These are phyloP conservation scores for Pelagomonas calceolata DNA, from an alignment of 108 stramenopile genomes.

Conservation along the genomic window DNA sequence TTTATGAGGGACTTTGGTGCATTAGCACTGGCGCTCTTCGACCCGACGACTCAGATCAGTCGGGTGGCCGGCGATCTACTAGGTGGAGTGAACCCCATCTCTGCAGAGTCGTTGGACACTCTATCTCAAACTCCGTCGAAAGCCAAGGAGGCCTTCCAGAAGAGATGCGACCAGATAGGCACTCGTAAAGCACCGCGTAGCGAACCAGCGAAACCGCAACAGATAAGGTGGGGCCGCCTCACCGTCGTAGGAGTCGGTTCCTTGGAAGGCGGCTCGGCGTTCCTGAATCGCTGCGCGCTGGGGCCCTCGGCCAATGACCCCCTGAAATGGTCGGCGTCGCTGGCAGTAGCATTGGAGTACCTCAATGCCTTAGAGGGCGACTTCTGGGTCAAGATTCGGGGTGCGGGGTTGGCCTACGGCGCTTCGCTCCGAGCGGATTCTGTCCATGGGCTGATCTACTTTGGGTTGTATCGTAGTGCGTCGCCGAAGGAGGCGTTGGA, in stretches of 20 bases:
- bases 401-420: slow-evolving; percentile 35
- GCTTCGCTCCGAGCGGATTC: slow-evolving; percentile 29
- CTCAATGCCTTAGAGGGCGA: slow-evolving; percentile 39
- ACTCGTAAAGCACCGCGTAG: no score
- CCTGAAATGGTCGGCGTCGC: slow-evolving; percentile 24
- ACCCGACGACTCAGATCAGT: not conserved
- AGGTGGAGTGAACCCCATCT: not conserved
- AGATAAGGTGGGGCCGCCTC: not conserved
- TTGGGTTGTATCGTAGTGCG: slow-evolving; percentile 32
- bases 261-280: not conserved
- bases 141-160: no score
- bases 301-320: slow-evolving; percentile 9
- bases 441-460: slow-evolving; percentile 24
- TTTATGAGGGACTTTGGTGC: not conserved
- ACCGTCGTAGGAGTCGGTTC: not conserved
- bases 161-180: no score
- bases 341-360: slow-evolving; percentile 39
- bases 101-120: not conserved
- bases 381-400: slow-evolving; percentile 40
- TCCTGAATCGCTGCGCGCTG: not conserved
- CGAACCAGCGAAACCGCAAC: no score
- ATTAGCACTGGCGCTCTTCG: not conserved
- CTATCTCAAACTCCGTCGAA: not conserved
- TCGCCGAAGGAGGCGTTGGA: slow-evolving; percentile 30
- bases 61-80: not conserved